These are phyloP conservation scores for Taphrina deformans DNA, from an alignment of 1,139 yeast species.

Conservation along the genomic window DNA sequence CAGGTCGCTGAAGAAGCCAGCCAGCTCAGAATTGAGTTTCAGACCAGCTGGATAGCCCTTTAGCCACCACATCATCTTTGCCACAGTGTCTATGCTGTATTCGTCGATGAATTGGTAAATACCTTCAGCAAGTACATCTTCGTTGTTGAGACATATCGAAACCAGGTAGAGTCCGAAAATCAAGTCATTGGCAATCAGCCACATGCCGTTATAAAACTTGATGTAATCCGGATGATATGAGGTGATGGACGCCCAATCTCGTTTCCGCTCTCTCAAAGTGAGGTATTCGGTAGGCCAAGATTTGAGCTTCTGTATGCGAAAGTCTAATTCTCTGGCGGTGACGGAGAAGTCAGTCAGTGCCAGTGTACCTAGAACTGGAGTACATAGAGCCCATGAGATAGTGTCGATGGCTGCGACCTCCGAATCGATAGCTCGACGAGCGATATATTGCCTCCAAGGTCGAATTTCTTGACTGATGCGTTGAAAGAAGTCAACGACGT, in stretches of 20 bases:
- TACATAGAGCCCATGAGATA: neutral
- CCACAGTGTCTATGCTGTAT: constrained; percentile 49
- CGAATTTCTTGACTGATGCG: constrained; percentile 9
- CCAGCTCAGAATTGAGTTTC: constrained; percentile 82
- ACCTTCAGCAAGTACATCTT: constrained; percentile 37
- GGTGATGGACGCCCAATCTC: constrained; percentile 46
- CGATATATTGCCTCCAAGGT: neutral
- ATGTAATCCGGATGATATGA: constrained; percentile 65
- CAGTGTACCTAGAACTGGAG: constrained; percentile 9
- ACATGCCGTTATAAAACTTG: constrained; percentile 78
- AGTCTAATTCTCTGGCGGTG: constrained; percentile 68
- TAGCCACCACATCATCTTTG: constrained; percentile 64
- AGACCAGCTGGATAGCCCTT: constrained; percentile 93
- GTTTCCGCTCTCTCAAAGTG: constrained; percentile 50
- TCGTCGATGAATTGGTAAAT: constrained; percentile 41
- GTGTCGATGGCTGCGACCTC: neutral
- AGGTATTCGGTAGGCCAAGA: constrained; percentile 80
- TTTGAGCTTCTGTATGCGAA: constrained; percentile 73
- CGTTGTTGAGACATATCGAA: constrained; percentile 53
- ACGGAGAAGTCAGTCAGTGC: constrained; percentile 56
- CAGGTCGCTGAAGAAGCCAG: constrained; percentile 81
- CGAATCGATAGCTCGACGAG: neutral
- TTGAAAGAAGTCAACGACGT: constrained; percentile 7
- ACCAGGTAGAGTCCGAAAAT: constrained; percentile 69
- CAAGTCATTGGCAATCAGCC: constrained; percentile 83